Evolutionary conservation across 2,329 filamentous ascomycete species (phyloP).

Genomic region (Capronia americana): DNA sequence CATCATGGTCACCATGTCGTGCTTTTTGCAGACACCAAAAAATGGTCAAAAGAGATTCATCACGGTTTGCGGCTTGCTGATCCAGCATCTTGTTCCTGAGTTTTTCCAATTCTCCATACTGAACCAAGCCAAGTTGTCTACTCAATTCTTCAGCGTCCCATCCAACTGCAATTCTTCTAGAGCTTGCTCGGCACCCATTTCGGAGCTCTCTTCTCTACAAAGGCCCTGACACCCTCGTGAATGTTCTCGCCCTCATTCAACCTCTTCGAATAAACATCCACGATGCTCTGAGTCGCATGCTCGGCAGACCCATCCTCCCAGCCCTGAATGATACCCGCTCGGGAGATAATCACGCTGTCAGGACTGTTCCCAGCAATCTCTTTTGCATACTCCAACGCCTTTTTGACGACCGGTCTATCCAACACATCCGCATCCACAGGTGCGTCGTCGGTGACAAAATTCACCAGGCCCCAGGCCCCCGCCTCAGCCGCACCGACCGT

Average conservation of each 20-base stretch:
- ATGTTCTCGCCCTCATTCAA: conserved; percentile 68
- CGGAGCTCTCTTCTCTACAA: conserved; percentile 76
- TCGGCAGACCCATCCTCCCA: conserved; percentile 75
- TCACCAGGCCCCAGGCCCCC: conserved; percentile 71
- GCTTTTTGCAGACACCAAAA: conserved; percentile 12
- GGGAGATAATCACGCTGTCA: conserved; percentile 74
- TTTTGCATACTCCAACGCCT: conserved; percentile 66
- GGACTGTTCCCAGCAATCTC: conserved; percentile 71
- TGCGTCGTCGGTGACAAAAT: conserved; percentile 40
- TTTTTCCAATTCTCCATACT: neutral
- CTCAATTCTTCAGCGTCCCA: neutral
- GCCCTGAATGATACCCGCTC: conserved; percentile 72
- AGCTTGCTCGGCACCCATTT: conserved; percentile 63
- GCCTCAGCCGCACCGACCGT: conserved; percentile 66
- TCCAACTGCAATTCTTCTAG: conserved; percentile 29
- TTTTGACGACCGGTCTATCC: conserved; percentile 32
- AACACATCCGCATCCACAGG: conserved; percentile 28
- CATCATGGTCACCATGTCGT: conserved; percentile 15
- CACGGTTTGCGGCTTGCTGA: neutral
- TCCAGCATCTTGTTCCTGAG: neutral
- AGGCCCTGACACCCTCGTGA: conserved; percentile 74
- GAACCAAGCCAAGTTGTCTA: conserved; percentile 1
- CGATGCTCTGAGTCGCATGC: conserved; percentile 64
- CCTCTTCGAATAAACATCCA: conserved; percentile 57
- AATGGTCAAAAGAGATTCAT: conserved; percentile 15